Percentiles rank a stretch among this genome's conserved stretches.
Evolutionary conservation across 2,329 filamentous ascomycete species (phyloP).

Genomic region (Alternaria sp.): DNA sequence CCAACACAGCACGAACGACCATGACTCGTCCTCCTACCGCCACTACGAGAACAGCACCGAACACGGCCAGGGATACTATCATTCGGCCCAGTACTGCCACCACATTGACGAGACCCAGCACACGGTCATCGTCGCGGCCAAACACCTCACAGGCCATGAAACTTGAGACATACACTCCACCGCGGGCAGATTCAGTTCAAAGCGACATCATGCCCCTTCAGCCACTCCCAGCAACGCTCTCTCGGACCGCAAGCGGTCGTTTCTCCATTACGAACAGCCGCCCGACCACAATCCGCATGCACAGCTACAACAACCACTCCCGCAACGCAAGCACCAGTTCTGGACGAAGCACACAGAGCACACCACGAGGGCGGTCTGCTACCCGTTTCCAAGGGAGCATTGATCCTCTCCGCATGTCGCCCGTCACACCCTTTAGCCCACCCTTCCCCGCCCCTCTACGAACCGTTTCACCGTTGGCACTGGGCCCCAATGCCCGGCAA

Average conservation of each 20-base stretch:
- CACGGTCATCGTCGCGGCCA: background rate
- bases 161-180: background rate
- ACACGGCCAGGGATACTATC: background rate
- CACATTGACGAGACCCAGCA: background rate
- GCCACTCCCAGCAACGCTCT: constrained; percentile 13
- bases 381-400: constrained; percentile 15
- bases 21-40: background rate
- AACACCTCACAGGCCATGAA: background rate
- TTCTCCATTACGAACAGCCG: constrained; percentile 4
- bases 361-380: constrained; percentile 1
- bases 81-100: background rate
- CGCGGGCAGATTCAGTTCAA: background rate
- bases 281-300: background rate
- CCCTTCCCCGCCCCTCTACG: constrained; percentile 21
- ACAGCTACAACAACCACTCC: constrained; percentile 15
- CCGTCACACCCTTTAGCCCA: constrained; percentile 19
- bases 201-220: constrained; percentile 3
- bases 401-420: constrained; percentile 29
- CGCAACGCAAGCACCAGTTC: constrained; percentile 18
- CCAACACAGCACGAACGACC: constrained; percentile 6
- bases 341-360: constrained; percentile 2
- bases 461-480: constrained; percentile 16
- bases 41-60: background rate
- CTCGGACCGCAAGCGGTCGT: constrained; percentile 15
- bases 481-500: constrained; percentile 9